phyloP scores from a whole-genome alignment of 2,329 filamentous ascomycete species.

The Aplosporella prunicola region DNA sequence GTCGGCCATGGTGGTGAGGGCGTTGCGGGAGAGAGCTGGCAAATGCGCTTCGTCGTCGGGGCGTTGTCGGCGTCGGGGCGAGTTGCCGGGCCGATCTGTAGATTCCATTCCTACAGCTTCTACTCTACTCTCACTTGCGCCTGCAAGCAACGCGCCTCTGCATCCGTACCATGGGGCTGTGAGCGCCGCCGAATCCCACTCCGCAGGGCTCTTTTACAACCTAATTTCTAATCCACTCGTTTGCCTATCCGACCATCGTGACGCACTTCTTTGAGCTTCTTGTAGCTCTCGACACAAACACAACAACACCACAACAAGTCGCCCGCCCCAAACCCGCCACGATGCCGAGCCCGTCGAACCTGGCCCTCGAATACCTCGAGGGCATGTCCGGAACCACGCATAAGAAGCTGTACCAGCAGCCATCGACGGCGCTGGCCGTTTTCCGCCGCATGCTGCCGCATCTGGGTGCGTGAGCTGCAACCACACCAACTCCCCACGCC shows the following conservation, averaged over 20 bases:
- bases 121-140: no score
- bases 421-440: constrained; percentile 87
- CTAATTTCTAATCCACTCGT: no score
- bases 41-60: no score
- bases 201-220: no score
- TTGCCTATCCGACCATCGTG: no score
- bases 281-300: constrained; percentile 7
- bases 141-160: no score
- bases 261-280: constrained; percentile 13
- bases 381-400: constrained; percentile 83
- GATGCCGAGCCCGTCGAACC: constrained; percentile 48
- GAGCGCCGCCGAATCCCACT: no score
- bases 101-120: no score
- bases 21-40: no score
- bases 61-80: no score
- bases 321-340: constrained; percentile 30
- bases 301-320: constrained; percentile 26
- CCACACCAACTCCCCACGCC: not conserved
- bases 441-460: constrained; percentile 96
- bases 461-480: constrained; percentile 51
- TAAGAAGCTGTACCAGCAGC: constrained; percentile 86
- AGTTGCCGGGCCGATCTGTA: no score
- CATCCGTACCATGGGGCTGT: no score
- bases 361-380: constrained; percentile 83
- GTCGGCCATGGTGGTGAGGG: constrained; percentile 4